Percentiles rank a stretch among this genome's conserved stretches.
These are phyloP conservation scores for Magnusiomyces tetraspermus DNA, from an alignment of 1,139 yeast genomes.

Conservation along the genomic window DNA sequence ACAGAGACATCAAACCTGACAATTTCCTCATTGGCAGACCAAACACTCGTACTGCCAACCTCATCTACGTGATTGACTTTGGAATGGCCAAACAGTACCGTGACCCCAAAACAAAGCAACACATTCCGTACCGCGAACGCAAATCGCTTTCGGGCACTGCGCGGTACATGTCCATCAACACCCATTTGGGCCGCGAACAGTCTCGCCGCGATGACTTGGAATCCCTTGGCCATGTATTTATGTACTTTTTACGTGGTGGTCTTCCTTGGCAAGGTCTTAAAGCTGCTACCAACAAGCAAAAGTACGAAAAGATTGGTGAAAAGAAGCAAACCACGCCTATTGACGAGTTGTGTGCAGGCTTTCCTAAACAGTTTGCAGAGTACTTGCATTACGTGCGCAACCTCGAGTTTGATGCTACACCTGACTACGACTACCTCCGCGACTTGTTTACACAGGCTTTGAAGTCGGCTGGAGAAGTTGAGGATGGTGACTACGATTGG, in stretches of 20 bases:
- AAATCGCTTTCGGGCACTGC: constrained; percentile 97
- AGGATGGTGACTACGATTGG: constrained; percentile 93
- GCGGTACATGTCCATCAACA: constrained; percentile 88
- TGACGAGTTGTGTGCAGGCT: constrained; percentile 65
- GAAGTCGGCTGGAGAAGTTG: constrained; percentile 57
- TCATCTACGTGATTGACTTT: constrained; percentile 91
- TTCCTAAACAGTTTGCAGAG: constrained; percentile 76
- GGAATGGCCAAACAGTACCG: constrained; percentile 94
- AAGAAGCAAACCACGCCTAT: constrained; percentile 91
- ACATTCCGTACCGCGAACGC: constrained; percentile 92
- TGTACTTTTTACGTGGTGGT: constrained; percentile 90
- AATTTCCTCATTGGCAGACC: constrained; percentile 93
- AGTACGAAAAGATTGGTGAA: constrained; percentile 93
- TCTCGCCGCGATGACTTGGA: constrained; percentile 95
- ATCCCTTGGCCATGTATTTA: constrained; percentile 87
- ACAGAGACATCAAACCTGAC: constrained; percentile 84
- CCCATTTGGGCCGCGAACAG: constrained; percentile 95
- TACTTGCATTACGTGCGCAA: constrained; percentile 77
- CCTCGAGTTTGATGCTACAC: constrained; percentile 83
- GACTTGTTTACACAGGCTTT: constrained; percentile 66
- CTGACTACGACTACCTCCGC: constrained; percentile 82
- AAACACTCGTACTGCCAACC: constrained; percentile 90
- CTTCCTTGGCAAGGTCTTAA: constrained; percentile 98
- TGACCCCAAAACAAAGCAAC: constrained; percentile 91
- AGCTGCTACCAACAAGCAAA: constrained; percentile 94